Evolutionary conservation across 306 rosid species (phyloP).

Genomic region (Cicer arietinum): DNA sequence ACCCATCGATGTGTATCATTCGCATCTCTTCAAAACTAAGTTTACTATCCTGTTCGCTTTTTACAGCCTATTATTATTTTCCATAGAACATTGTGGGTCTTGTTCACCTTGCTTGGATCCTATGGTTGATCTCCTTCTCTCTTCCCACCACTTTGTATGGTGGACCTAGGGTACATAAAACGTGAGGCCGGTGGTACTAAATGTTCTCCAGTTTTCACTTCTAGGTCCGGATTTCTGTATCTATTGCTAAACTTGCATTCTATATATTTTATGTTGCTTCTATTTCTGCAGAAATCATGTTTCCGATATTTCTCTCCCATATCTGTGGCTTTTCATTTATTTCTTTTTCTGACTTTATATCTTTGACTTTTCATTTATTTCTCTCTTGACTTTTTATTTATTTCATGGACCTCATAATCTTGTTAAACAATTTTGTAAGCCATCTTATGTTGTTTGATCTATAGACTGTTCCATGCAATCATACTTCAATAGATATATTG

Average conservation of each 20-base stretch:
- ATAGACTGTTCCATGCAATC: background rate
- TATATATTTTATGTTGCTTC: background rate
- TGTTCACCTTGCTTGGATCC: background rate
- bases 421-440: constrained; percentile 3
- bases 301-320: background rate
- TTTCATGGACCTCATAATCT: constrained; percentile 8
- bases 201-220: constrained; percentile 4
- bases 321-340: background rate
- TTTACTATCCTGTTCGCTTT: background rate
- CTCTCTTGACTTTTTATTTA: background rate
- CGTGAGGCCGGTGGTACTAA: background rate
- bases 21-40: background rate
- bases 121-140: background rate
- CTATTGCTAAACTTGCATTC: background rate
- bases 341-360: background rate
- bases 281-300: constrained; percentile 1
- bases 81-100: background rate
- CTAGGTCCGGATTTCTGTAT: background rate
- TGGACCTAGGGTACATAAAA: background rate
- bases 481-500: constrained; percentile 2
- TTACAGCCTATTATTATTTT: background rate
- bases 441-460: background rate
- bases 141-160: background rate
- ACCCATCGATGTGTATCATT: background rate
- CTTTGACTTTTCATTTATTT: constrained; percentile 1